Base-by-base conservation (phyloP, 2,329 filamentous ascomycete species). In the Neonectria hederae region DNA sequence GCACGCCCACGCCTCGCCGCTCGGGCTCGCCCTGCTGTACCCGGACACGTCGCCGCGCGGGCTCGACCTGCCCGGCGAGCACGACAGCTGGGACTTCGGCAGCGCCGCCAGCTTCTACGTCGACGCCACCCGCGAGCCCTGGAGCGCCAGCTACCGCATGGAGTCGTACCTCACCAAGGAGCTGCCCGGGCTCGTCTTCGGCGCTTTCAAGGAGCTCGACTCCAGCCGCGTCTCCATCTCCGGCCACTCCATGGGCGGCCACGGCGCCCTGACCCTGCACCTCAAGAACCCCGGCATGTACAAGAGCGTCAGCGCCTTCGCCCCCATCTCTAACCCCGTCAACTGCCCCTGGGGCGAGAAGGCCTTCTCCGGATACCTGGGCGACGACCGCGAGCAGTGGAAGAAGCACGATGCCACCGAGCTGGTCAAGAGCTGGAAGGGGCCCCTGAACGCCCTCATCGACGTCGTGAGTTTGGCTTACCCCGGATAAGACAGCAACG, bases 211-310 rank as follows among this genome's bases (percentile, higher is more conserved):
- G 30, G 85, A 78, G 71, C 83, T 99, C 30, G 95, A 98, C 78
- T 75, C 79, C 0, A 80, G 75, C 28, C 86, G 90, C 43, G 89
- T 97, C 59, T 91, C 90, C 79, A 96, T 99, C 74, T 93, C 92
- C 43, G 96, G 96, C 6, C 96, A 99, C 83, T 94, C 90, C 74
- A 99, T 99, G 96, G 96, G 96, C 70, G 96, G 96, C 0, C 96
- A 99, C 80, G 96, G 96, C 67, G 96, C 96, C 48, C 83, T 99
- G 72, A 97, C 94, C 49, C 82, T 98, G 72, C 98, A 92, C 83
- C 86, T 99, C 56, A 95, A 93, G 83, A 91, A 98, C 81, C 94
- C 96, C 0, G 93, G 92, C 68, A 89, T 87, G 83, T 99, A 97
- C 85, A 92, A 90, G 83, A 93, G 89, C 69, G 93, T 96, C 62